Evolutionary conservation across 1,284 basidiomycete species (phyloP).

Genomic region (Stygiomarasmius scandens): DNA sequence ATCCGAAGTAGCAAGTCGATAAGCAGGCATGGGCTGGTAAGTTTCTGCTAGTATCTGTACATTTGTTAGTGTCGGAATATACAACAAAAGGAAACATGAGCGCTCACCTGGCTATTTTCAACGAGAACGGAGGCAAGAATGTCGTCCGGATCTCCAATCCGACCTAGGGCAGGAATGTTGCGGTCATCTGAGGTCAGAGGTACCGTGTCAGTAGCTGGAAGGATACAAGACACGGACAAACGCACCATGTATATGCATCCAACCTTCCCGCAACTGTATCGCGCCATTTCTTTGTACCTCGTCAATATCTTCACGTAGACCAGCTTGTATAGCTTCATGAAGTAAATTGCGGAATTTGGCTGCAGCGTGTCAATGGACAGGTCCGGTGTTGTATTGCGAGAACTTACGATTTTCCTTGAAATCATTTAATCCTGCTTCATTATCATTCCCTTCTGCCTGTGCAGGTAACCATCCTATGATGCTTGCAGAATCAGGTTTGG

Average conservation of each 20-base stretch:
- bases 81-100: neutral
- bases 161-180: conserved; percentile 69
- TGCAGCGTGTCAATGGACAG: conserved; percentile 27
- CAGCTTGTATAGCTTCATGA: conserved; percentile 58
- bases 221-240: neutral
- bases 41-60: conserved; percentile 66
- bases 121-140: conserved; percentile 77
- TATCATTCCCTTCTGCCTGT: conserved; percentile 33
- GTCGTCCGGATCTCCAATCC: conserved; percentile 80
- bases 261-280: conserved; percentile 65
- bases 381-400: neutral
- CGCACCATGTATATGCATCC: conserved; percentile 84
- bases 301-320: conserved; percentile 59
- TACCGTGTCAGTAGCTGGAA: too few relatives aligned
- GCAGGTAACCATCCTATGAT: conserved; percentile 76
- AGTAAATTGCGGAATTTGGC: conserved; percentile 61
- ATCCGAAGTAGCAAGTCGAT: conserved; percentile 73
- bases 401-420: conserved; percentile 68
- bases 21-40: conserved; percentile 80
- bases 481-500: conserved; percentile 47
- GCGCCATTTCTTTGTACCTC: conserved; percentile 69
- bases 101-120: conserved; percentile 62
- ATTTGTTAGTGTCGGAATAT: neutral
- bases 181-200: conserved; percentile 74
- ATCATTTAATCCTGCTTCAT: conserved; percentile 61